Conservation (phyloP, 768 basidiomycete genomes). For the Boletales sp. region DNA sequence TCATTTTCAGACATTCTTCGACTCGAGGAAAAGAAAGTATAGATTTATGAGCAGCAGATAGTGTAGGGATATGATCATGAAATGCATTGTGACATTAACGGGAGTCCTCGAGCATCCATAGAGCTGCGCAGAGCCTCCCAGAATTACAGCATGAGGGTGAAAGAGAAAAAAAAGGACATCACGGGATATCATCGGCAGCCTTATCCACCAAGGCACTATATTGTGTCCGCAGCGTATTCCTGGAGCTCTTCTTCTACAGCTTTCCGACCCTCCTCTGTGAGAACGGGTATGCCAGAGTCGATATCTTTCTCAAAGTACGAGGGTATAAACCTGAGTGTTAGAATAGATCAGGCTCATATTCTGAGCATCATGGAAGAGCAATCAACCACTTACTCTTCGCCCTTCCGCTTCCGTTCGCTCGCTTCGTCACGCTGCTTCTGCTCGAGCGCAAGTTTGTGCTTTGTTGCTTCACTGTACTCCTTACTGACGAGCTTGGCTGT, state of each 20-base stretch:
- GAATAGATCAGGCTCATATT: background rate
- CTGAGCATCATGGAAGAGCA: background rate
- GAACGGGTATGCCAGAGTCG: constrained; percentile 57
- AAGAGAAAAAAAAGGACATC: constrained; percentile 3
- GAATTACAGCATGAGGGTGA: constrained; percentile 1
- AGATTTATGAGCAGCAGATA: constrained; percentile 17
- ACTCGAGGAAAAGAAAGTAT: background rate
- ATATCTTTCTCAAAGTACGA: constrained; percentile 72
- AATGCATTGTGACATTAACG: constrained; percentile 7
- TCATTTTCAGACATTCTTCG: background rate
- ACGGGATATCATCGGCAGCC: constrained; percentile 4
- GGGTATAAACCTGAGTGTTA: constrained; percentile 57
- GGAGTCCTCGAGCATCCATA: constrained; percentile 6
- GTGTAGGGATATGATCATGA: constrained; percentile 28
- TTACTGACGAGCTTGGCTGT: constrained; percentile 73
- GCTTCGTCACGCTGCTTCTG: constrained; percentile 90
- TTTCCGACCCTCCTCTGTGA: constrained; percentile 66
- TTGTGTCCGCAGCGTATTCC: constrained; percentile 13
- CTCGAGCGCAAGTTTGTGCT: constrained; percentile 87
- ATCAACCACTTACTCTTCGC: constrained; percentile 58
- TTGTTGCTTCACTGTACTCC: constrained; percentile 89
- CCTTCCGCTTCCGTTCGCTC: constrained; percentile 80
- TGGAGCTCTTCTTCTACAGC: constrained; percentile 72
- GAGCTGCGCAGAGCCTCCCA: constrained; percentile 3
- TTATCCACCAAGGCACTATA: constrained; percentile 3